Evolutionary conservation across 305 asterid species (phyloP), one percentile per base, ranked within the genome.

Genomic region (Solanum hybrid): DNA sequence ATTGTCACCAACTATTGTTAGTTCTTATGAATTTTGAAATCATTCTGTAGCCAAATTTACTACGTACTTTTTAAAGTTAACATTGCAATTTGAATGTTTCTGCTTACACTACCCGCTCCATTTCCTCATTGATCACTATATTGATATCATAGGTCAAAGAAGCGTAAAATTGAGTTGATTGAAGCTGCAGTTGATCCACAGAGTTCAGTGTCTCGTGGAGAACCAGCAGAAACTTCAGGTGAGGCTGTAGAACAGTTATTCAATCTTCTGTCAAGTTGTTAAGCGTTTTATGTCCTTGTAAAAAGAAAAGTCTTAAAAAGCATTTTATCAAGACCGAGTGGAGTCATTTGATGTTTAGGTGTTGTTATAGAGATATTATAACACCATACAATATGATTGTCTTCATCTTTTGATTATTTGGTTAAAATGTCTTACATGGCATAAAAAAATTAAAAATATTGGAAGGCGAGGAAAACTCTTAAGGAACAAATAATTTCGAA

Each of bases 131-230:
- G n/a, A 89, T 12, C 42, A 82, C 90, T 32, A 34, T n/a, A 27
- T 22, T 32, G 78, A 88, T 86, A 11, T 84, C 89, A 90, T 88
- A 95, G 99, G 90, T 93, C 89, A 90, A 97, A 96, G 91, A 94
- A 96, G 95, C 96, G 92, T 89, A 96, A 94, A 93, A 86, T 93
- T 91, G 98, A 94, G 90, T 88, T 89, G 72, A 86, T 87, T 17
- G 92, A 94, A 79, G 89, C 60, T 77, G 64, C 89, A 79, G 80
- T 69, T 72, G 88, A 92, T 89, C 90, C 90, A 35, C 92, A 46
- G 87, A 91, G 93, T 91, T 88, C 93, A 89, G 92, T 92, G 34
- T 91, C 93, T 81, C 90, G 91, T 79, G 95, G 79, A 86, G 94
- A 84, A 87, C 86, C 90, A 36, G 76, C 91, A 69, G 88, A 92